A percentile compares a stretch with the other conserved stretches of the same genome.
Conservation (phyloP, 2,329 filamentous ascomycete genomes). For the Ophiostoma piceae region DNA sequence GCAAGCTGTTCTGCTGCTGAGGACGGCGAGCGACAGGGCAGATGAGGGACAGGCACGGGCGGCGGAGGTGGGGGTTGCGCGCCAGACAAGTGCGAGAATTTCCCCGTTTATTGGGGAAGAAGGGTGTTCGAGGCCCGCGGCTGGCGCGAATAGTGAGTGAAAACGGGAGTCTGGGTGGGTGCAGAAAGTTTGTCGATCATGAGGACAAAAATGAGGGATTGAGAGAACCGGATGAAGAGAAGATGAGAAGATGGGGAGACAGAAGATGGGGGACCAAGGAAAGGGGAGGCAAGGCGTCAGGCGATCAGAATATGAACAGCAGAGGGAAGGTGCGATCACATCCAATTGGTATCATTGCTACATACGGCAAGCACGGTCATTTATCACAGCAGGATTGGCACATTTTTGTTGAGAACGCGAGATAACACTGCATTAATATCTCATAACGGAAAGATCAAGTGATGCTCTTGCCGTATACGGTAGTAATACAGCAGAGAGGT, state of each 20-base stretch:
- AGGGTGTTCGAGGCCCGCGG: slow-evolving; percentile 4
- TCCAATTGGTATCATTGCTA: background rate
- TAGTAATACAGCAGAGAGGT: background rate
- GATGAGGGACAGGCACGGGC: background rate
- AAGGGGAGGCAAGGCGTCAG: background rate
- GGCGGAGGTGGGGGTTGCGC: slow-evolving; percentile 6
- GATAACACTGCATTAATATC: background rate
- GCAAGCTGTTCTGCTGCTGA: background rate
- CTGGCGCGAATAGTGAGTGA: background rate
- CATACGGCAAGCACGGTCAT: slow-evolving; percentile 1
- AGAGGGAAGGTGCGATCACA: slow-evolving; percentile 7
- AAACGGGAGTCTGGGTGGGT: background rate
- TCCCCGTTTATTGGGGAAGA: slow-evolving; percentile 20
- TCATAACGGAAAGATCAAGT: slow-evolving; percentile 8
- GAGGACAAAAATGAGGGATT: background rate
- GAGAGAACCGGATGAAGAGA: background rate
- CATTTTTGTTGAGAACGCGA: background rate
- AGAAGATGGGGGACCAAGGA: background rate
- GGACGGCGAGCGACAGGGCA: background rate
- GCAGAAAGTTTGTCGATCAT: background rate
- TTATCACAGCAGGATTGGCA: background rate
- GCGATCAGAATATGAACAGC: background rate
- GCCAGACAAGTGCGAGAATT: slow-evolving; percentile 26
- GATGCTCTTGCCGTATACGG: background rate
- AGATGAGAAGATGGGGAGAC: slow-evolving; percentile 7